phyloP scores from a whole-genome alignment of 805 yeast species.

The Pichia manshurica region DNA sequence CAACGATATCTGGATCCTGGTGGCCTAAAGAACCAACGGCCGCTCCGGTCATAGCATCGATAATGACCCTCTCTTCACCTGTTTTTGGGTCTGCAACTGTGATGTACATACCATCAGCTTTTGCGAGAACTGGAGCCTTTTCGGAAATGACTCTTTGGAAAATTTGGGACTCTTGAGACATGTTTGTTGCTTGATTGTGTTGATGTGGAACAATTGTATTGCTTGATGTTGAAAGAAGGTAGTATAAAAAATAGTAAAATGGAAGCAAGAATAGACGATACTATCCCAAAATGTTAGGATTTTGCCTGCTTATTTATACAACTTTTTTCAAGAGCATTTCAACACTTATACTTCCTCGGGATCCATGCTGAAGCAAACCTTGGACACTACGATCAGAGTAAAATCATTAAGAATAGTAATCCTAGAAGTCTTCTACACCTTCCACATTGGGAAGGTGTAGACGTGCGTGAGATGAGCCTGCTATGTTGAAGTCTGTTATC shows the following conservation, averaged over 20 bases:
- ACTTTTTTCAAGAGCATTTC: too few species aligned
- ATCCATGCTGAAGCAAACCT: too few species aligned
- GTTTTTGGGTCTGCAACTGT: conserved; percentile 36
- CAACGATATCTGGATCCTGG: conserved; percentile 35
- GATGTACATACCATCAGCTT: conserved; percentile 20
- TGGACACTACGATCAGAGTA: too few species aligned
- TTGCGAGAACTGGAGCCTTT: conserved; percentile 18
- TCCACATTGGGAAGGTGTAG: conserved; percentile 10
- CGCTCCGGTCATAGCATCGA: conserved; percentile 49
- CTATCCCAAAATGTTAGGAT: too few species aligned
- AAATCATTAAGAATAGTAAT: too few species aligned
- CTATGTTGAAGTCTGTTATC: too few species aligned
- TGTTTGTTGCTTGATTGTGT: conserved; percentile 1
- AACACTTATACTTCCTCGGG: too few species aligned
- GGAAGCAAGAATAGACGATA: too few species aligned
- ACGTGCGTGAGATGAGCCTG: too few species aligned
- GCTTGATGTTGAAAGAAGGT: background rate
- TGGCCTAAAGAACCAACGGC: conserved; percentile 47
- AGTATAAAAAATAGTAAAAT: too few species aligned
- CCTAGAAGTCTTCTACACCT: background rate
- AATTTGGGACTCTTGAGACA: conserved; percentile 16
- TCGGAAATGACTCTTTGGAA: conserved; percentile 22
- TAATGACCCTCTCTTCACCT: conserved; percentile 29
- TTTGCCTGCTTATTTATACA: too few species aligned
- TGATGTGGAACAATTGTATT: background rate